Base-by-base conservation (phyloP, 2,329 filamentous ascomycete species). In the Fusarium papillatum region DNA sequence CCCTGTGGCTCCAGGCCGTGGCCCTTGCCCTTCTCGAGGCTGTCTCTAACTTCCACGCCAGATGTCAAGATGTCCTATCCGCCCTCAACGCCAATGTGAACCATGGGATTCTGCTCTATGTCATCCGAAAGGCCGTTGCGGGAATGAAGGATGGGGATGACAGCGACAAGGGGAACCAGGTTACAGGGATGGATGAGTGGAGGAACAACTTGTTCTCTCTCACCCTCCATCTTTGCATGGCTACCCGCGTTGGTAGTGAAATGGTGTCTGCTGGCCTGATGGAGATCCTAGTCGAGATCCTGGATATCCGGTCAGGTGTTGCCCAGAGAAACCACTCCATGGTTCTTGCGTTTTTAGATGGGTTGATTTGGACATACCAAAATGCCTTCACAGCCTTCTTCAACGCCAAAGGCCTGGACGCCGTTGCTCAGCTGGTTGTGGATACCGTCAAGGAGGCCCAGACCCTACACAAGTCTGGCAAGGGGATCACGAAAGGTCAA, bases 71-170 rank as follows among this genome's bases (percentile, higher is more conserved):
- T 82, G 93, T 99, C 29, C 93, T 95, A 74, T 93, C 95, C 50
- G 95, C 97, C n/a, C 87, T 99, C 50, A 98, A 95, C 80, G 95
- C 97, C 66, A 98, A 96, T 78, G 96, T 98, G 43, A 98, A 98
- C 79, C 97, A 99, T 79, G 97, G 97, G 17, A 94, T 98, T 36
- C 89, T 99, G 55, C 93, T 98, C 77, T 98, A 98, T 80, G 91
- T 98, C 76, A 93, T 98, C 62, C 92, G 96, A 68, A 98, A 98
- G 84, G 95, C 95, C 13, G 94, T 98, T 69, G 93, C 93, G 22
- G 94, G 95, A 74, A 93, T 99, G 86, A 92, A 89, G 69, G 87
- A 87, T 22, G 88, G 92, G 70, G 86, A 87, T 61, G 69, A 76
- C 8, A 82, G 86, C 62, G 91, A 93, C 67, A 85, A 87, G 70